Base-by-base conservation (phyloP, 169 alveolate genomes). In the Toxoplasma gondii region DNA sequence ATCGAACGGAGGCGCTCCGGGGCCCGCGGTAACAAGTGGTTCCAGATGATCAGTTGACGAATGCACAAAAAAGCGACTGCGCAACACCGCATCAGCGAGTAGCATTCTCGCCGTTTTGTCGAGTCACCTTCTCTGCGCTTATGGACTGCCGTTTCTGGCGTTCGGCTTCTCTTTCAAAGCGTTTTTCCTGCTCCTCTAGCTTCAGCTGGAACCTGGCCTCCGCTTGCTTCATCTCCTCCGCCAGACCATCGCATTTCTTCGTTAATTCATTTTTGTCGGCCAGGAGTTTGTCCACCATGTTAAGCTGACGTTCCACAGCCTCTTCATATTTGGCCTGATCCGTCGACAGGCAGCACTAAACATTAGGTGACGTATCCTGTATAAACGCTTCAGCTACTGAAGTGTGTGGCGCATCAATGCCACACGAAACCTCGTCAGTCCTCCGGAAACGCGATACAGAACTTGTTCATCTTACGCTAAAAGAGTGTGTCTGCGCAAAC, bases 291-390 rank as follows among this genome's bases (percentile, higher is more conserved):
- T 78, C 69, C 19, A 92, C 49, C 81, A 83, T 49, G 44, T 83
- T 67, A 41, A 81, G 94, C 44, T 83, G 94, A 44, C 91, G 82
- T 29, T 81, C 74, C 86, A 58, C 36, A n/a, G 78, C 88, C n/a
- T 67, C 70, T 43, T 92, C 94, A 43, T 92, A 83, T 74, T 92
- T 92, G 45, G 54, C 94, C 94, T 92, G 94, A 41, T 39, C 58
- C 58, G 58, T 12, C 86, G 67, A 80, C 9, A 0, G 34, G 36
- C 86, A 69, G 70, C 19, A 36, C 0, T n/a, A 67, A 17, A 10
- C 41, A 27, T 0, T 88, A n/a, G 39, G 39, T 64, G 91, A 31
- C 43, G 24, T 34, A 17, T 0, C 38, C n/a, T 12, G 54, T 22
- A 78, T 0, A 17, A 17, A 16, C 36, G 90, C 43, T n/a, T 44